Percentiles rank a stretch among this genome's conserved stretches.
Conservation (phyloP, 2,329 filamentous ascomycete genomes). For the Colletotrichum zoysiae region DNA sequence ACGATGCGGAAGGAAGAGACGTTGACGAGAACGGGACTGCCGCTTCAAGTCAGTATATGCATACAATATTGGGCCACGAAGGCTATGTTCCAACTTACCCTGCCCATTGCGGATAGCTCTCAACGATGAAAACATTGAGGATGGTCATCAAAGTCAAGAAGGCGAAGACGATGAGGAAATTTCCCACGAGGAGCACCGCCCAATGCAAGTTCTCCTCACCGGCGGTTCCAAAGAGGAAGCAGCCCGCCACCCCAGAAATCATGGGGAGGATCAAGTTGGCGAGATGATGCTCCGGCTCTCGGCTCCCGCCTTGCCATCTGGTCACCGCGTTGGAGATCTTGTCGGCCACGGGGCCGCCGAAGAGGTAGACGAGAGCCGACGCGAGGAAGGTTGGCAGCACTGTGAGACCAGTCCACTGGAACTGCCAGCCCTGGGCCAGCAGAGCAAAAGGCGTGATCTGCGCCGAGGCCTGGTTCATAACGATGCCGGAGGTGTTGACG, state of each 20-base stretch:
- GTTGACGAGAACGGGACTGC: constrained; percentile 51
- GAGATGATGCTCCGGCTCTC: constrained; percentile 52
- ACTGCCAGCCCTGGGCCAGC: constrained; percentile 46
- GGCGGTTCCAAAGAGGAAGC: constrained; percentile 50
- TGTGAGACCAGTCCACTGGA: constrained; percentile 47
- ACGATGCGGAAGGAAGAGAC: constrained; percentile 50
- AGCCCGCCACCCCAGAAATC: constrained; percentile 46
- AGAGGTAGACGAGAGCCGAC: constrained; percentile 43
- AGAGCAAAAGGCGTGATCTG: constrained; percentile 43
- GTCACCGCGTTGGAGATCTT: constrained; percentile 47
- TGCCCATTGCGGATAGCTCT: constrained; percentile 49
- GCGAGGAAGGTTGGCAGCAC: constrained; percentile 46
- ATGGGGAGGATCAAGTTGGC: constrained; percentile 50
- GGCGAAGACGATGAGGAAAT: constrained; percentile 48
- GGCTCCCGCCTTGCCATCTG: constrained; percentile 45
- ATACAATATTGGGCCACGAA: rapidly evolving
- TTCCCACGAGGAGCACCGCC: constrained; percentile 46
- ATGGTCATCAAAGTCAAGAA: constrained; percentile 47
- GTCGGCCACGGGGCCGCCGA: constrained; percentile 49
- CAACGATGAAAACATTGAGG: constrained; percentile 50
- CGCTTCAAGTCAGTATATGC: background rate
- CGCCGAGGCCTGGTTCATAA: constrained; percentile 47
- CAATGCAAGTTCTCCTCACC: constrained; percentile 47
- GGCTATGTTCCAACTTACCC: background rate
- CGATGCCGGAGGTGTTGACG: constrained; percentile 49